Conservation (phyloP, 805 yeast genomes). For the Zygoascus flipseniorum region DNA sequence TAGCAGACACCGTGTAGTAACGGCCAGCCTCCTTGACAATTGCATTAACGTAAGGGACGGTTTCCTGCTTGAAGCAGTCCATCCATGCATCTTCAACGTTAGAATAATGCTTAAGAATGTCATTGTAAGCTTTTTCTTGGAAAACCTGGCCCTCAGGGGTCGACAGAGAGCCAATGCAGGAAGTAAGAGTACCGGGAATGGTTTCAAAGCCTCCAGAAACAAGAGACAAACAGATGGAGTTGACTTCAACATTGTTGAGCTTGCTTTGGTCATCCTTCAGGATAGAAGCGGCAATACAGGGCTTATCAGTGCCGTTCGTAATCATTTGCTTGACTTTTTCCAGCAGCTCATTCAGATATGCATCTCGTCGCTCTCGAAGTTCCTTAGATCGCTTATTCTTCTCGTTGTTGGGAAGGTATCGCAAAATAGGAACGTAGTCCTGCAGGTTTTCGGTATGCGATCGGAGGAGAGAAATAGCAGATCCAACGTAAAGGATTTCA, state of each 20-base stretch:
- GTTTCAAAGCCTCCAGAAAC: slow-evolving; percentile 75
- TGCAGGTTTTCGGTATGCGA: slow-evolving; percentile 33
- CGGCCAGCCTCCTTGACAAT: slow-evolving; percentile 57
- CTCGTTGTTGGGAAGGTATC: slow-evolving; percentile 27
- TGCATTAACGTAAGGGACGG: slow-evolving; percentile 47
- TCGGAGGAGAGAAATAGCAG: slow-evolving; percentile 27
- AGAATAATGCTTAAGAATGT: slow-evolving; percentile 32
- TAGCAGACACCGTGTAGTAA: slow-evolving; percentile 55
- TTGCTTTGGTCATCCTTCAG: slow-evolving; percentile 24
- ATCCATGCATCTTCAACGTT: slow-evolving; percentile 21
- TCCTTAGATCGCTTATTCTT: slow-evolving; percentile 23
- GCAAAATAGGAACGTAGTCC: slow-evolving; percentile 31
- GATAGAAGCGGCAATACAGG: slow-evolving; percentile 30
- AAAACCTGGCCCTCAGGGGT: slow-evolving; percentile 29
- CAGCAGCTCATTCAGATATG: slow-evolving; percentile 26
- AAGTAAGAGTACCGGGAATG: slow-evolving; percentile 53
- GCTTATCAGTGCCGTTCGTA: slow-evolving; percentile 24
- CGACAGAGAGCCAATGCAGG: slow-evolving; percentile 52
- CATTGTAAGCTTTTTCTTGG: slow-evolving; percentile 39
- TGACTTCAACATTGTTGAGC: slow-evolving; percentile 34
- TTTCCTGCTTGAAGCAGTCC: slow-evolving; percentile 20
- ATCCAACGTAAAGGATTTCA: slow-evolving; percentile 28
- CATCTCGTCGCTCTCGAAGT: slow-evolving; percentile 26
- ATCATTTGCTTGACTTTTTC: slow-evolving; percentile 24
- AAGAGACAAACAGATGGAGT: slow-evolving; percentile 59